Conservation (phyloP, 805 yeast genomes). For the Sugiyamaella mastotermitis region DNA sequence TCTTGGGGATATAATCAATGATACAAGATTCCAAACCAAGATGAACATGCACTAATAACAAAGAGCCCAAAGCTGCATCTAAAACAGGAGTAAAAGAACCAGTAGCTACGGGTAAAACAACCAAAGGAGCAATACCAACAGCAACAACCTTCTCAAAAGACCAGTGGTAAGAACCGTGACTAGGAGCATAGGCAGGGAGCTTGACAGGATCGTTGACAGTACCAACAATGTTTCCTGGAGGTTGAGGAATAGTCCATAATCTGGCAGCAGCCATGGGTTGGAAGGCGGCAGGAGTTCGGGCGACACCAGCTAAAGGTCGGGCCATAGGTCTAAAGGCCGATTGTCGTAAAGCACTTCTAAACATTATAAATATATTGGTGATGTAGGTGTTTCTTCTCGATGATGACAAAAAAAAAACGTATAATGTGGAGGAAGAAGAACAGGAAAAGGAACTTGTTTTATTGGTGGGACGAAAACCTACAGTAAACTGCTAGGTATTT, state of each 20-base stretch:
- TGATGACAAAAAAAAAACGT: no score
- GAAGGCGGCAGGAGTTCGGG: background rate
- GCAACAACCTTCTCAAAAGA: slow-evolving; percentile 73
- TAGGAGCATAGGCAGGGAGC: slow-evolving; percentile 54
- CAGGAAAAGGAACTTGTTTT: no score
- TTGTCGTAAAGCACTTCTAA: no score
- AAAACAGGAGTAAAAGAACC: slow-evolving; percentile 65
- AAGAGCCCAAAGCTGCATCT: slow-evolving; percentile 65
- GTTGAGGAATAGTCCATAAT: slow-evolving; percentile 50
- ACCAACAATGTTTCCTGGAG: slow-evolving; percentile 89
- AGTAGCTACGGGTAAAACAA: slow-evolving; percentile 66
- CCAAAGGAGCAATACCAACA: slow-evolving; percentile 68
- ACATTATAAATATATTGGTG: no score
- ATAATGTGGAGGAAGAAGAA: no score
- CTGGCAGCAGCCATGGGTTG: slow-evolving; percentile 1
- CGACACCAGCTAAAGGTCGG: no score
- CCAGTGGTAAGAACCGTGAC: slow-evolving; percentile 92
- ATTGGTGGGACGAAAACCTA: no score
- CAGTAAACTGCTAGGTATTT: no score
- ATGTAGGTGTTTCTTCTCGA: no score
- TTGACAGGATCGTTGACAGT: slow-evolving; percentile 84
- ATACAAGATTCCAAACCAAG: slow-evolving; percentile 89
- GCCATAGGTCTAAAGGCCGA: no score
- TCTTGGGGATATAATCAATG: slow-evolving; percentile 81
- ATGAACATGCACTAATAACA: slow-evolving; percentile 70